Evolutionary conservation across 768 basidiomycete genomes (phyloP).

Genomic region (Boletus insuetus): DNA sequence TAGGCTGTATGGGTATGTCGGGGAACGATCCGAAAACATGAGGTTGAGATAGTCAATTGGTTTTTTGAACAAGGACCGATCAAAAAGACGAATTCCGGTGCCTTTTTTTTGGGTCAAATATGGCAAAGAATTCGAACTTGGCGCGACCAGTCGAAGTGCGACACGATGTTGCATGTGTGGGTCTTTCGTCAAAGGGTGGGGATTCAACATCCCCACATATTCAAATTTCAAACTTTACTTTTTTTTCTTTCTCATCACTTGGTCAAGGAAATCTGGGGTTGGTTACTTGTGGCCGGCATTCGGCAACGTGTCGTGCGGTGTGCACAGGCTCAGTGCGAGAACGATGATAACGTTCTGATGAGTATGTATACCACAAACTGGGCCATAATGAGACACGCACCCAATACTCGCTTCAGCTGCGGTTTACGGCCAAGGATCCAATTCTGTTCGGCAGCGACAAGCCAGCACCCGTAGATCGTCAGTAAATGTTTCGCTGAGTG

Average conservation of each 20-base stretch:
- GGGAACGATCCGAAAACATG: slow-evolving; percentile 7
- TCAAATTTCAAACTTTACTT: slow-evolving; percentile 4
- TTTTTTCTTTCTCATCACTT: slow-evolving; percentile 1
- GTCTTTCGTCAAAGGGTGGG: not conserved
- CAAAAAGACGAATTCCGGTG: not conserved
- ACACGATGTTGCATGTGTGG: not conserved
- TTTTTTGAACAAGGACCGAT: not conserved
- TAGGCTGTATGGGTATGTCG: not conserved
- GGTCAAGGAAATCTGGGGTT: not conserved
- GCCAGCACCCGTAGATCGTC: not conserved
- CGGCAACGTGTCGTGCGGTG: not conserved
- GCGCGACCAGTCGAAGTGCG: not conserved
- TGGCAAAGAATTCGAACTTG: not conserved
- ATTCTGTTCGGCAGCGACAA: not conserved
- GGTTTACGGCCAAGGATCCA: not conserved
- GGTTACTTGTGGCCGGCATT: not conserved
- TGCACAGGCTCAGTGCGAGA: not conserved
- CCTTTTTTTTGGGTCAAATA: not conserved
- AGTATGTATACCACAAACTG: not conserved
- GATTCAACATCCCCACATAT: not conserved
- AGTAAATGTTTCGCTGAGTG: slow-evolving; percentile 1
- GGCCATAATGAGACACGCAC: not conserved
- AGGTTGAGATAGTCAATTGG: slow-evolving; percentile 12
- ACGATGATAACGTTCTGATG: not conserved
- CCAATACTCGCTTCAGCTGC: not conserved